phyloP scores from a whole-genome alignment of 2,329 filamentous ascomycete species.

The Dryadomyces quercus-mongolicae region DNA sequence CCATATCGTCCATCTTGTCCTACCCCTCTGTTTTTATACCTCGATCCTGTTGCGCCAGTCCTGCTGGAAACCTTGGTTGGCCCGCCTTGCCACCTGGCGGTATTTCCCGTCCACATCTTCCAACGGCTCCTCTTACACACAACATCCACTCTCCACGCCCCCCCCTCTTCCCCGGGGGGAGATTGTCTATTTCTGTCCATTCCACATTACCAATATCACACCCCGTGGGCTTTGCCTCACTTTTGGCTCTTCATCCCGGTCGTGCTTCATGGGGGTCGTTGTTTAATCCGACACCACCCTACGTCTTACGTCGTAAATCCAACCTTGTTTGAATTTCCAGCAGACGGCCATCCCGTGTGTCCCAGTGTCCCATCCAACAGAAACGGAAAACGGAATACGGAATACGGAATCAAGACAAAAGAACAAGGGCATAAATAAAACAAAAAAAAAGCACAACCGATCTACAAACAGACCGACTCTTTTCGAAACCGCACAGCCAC shows the following conservation, averaged over 20 bases:
- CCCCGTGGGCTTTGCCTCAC: not conserved
- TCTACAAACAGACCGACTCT: conserved; percentile 2
- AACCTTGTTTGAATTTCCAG: no score
- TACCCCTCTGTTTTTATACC: not conserved
- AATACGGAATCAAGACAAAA: not conserved
- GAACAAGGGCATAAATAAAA: not conserved
- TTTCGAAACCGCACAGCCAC: not conserved
- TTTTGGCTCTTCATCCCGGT: not conserved
- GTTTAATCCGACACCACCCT: conserved; percentile 13
- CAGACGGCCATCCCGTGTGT: no score
- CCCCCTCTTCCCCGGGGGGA: not conserved
- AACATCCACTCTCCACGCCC: not conserved
- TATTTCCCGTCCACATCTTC: not conserved
- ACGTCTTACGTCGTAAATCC: not conserved
- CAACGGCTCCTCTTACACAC: not conserved
- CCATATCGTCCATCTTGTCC: not conserved
- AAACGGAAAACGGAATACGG: not conserved
- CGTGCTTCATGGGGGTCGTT: not conserved
- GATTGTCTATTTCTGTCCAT: not conserved
- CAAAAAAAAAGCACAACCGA: not conserved
- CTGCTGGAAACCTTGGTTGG: not conserved
- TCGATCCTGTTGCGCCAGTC: not conserved
- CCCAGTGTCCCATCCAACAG: no score
- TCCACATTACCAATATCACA: not conserved
- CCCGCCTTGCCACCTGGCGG: not conserved